These are phyloP conservation scores for Rhodosporidiobolus odoratus DNA, from an alignment of 768 basidiomycete genomes.

Conservation along the genomic window DNA sequence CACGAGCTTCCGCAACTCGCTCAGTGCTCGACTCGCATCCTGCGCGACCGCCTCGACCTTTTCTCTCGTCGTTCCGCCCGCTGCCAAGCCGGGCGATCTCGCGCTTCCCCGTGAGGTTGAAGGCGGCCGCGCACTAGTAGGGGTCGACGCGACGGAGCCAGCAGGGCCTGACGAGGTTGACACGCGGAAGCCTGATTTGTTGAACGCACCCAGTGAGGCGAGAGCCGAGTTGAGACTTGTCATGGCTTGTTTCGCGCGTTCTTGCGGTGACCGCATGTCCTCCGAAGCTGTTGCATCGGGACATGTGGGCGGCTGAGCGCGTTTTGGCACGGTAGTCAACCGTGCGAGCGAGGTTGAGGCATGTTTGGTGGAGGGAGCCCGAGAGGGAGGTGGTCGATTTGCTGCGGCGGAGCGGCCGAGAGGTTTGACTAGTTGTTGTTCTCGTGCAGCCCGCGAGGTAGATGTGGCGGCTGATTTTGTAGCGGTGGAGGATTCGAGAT, in stretches of 20 bases:
- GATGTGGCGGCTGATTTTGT: background rate
- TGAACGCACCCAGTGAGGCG: constrained; percentile 4
- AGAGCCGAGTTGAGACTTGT: constrained; percentile 17
- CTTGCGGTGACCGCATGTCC: background rate
- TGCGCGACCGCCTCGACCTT: constrained; percentile 12
- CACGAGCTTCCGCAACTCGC: constrained; percentile 49
- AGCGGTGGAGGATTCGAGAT: background rate
- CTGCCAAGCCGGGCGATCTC: too few relatives aligned
- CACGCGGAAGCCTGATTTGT: constrained; percentile 26
- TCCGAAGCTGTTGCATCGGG: background rate
- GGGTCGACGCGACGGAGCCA: background rate
- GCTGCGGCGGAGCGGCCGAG: background rate
- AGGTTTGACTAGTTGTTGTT: background rate
- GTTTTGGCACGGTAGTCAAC: too few relatives aligned
- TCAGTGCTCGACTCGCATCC: constrained; percentile 49
- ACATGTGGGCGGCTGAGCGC: background rate
- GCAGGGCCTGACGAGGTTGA: too few relatives aligned
- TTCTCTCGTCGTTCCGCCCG: background rate
- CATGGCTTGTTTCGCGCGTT: constrained; percentile 26
- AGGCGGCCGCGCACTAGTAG: background rate
- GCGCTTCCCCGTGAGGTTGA: background rate
- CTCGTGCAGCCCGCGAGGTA: background rate
- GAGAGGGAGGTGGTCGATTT: background rate
- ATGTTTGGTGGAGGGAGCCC: background rate
- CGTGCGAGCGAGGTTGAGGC: background rate